Percentiles rank a stretch among this genome's conserved stretches.
These are phyloP conservation scores for Solanum ahanhuiri DNA, from an alignment of 257 asterid species.

Conservation along the genomic window DNA sequence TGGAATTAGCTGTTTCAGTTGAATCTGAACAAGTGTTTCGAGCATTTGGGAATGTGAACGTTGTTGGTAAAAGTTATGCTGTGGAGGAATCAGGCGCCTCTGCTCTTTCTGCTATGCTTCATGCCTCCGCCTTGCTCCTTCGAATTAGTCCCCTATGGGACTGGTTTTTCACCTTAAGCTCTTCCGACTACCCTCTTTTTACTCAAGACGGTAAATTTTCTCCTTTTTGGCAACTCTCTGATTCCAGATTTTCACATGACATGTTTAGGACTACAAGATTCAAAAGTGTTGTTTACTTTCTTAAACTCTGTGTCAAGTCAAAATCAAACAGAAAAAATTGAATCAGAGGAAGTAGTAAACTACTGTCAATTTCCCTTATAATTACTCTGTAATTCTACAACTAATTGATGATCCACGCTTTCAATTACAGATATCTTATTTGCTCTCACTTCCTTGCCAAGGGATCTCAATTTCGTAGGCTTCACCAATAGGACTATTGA, in stretches of 20 bases:
- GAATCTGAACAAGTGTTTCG: constrained; percentile 15
- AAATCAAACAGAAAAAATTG: background rate
- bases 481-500: constrained; percentile 13
- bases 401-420: background rate
- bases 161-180: constrained; percentile 38
- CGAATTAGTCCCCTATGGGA: constrained; percentile 33
- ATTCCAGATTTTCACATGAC: background rate
- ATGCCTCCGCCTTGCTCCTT: constrained; percentile 48
- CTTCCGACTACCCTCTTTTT: constrained; percentile 45
- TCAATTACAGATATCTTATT: constrained; percentile 38
- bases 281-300: no score
- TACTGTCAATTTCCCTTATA: background rate
- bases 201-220: constrained; percentile 40
- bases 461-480: constrained; percentile 37
- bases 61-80: constrained; percentile 32
- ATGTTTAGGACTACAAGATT: background rate
- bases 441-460: constrained; percentile 37
- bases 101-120: constrained; percentile 42
- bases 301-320: background rate
- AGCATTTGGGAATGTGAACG: constrained; percentile 43
- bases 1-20: constrained; percentile 12
- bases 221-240: background rate
- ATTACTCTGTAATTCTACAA: background rate
- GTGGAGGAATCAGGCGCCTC: constrained; percentile 35
- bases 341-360: background rate